Percentiles rank a stretch among this genome's conserved stretches.
Evolutionary conservation across 148 eudicot species (phyloP).

Genomic region (Polygonum maritimum): DNA sequence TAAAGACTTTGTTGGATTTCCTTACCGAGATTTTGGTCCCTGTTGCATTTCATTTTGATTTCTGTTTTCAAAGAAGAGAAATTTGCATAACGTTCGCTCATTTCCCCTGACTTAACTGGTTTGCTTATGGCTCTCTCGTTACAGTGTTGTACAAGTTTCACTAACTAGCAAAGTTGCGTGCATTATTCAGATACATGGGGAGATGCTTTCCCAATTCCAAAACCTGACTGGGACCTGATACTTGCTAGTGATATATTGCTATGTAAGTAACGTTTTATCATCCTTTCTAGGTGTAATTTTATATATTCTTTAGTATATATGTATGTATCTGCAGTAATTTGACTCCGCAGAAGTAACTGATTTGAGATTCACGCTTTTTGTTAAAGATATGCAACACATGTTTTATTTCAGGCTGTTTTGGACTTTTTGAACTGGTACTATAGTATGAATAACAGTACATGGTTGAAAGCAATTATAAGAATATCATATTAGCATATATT

Average conservation of each 20-base stretch:
- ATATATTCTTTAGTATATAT: not conserved
- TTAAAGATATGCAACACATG: not conserved
- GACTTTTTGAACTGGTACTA: not conserved
- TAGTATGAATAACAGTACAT: not conserved
- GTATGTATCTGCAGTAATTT: not conserved
- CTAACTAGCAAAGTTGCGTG: not conserved
- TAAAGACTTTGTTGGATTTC: not conserved
- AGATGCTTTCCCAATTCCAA: slow-evolving; percentile 46
- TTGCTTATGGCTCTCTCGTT: not conserved
- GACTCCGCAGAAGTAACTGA: too few species aligned
- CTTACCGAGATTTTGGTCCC: not conserved
- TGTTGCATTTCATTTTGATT: not conserved
- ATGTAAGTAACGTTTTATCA: slow-evolving; percentile 41
- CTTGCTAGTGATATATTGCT: slow-evolving; percentile 91
- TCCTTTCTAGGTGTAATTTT: not conserved
- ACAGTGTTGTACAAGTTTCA: not conserved
- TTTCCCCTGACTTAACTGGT: not conserved
- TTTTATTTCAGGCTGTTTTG: not conserved
- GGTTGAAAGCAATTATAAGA: not conserved
- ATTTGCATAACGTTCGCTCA: not conserved
- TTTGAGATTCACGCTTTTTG: not conserved
- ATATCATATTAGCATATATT: not conserved
- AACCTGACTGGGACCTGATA: slow-evolving; percentile 75
- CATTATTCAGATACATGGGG: slow-evolving; percentile 89
- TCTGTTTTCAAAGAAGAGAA: not conserved